Base-by-base conservation (phyloP, 352 stramenopile genomes). In the Globisporangium paroecandrum region DNA sequence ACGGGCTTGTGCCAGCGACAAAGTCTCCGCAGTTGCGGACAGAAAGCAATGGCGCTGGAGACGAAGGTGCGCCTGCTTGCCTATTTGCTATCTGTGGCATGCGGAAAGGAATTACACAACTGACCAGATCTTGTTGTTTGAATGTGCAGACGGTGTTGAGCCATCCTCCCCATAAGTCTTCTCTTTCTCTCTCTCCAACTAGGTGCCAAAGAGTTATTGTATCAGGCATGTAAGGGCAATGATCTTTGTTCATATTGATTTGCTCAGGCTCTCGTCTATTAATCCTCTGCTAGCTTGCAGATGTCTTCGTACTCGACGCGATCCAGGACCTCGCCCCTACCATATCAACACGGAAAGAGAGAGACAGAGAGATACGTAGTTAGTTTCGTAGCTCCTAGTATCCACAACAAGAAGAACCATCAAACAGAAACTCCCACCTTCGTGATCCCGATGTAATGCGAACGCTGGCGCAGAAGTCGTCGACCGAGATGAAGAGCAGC, bases 271-370 rank as follows among this genome's bases (percentile, higher is more conserved):
- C 20, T 15, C 25, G 12, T 34, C 54, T 34, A 13, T 66, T 68
- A 82, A 6, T 85, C 74, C 1, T 90, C 82, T 4, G 70, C 80
- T 0, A 93, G 63, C 65, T 82, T 83, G 68, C 89, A 90, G 67
- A 95, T 87, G 68, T 94, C 87, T 77, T 96, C 87, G 58, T 95
- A 94, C 70, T 94, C 89, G 46, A 96, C 82, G 34, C 74, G 70
- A 53, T 92, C 73, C 53, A 96, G 60, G 6, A 80, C 75, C 3
- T 93, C 76, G 2, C 87, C 89, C 67, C 83, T 91, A 58, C 9
- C 10, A 53, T 56, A 41, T 41, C 8, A 24, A 54, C 51, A 24
- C 18, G 24, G 47, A 29, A 41, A 76, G 7, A 67, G 27, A 22
- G 13, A 66, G 8, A 55, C 58, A 55, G 5, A 29, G 24, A 62